Evolutionary conservation across 805 yeast species (phyloP).

Genomic region (Kazachstania kunashirensis): DNA sequence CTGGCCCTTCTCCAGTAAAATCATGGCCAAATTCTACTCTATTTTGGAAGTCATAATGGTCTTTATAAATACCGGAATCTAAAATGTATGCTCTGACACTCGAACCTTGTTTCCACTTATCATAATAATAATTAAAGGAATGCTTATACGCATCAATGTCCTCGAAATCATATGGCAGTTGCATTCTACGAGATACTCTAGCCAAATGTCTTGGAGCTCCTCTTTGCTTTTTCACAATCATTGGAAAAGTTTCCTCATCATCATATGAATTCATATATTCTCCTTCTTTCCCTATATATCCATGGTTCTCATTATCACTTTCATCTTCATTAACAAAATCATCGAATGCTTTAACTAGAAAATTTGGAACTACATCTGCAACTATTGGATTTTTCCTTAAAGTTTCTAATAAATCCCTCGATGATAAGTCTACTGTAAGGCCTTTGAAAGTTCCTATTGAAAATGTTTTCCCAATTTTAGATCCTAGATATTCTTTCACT

Average conservation of each 20-base stretch:
- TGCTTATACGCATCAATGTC: conserved; percentile 15
- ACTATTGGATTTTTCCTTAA: conserved; percentile 53
- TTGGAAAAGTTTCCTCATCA: neutral
- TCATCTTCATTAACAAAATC: conserved; percentile 2
- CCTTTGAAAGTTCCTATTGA: conserved; percentile 67
- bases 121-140: conserved; percentile 39
- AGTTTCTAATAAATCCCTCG: conserved; percentile 36
- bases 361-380: conserved; percentile 60
- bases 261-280: too few relatives aligned
- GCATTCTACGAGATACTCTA: conserved; percentile 44
- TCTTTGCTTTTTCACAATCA: conserved; percentile 23
- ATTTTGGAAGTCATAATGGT: conserved; percentile 55
- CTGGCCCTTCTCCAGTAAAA: conserved; percentile 49
- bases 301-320: conserved; percentile 7
- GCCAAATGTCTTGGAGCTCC: conserved; percentile 62
- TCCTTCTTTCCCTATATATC: too few relatives aligned
- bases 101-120: conserved; percentile 39
- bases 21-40: conserved; percentile 53
- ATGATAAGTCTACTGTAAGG: conserved; percentile 52
- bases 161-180: conserved; percentile 24
- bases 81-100: conserved; percentile 66
- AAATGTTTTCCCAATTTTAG: conserved; percentile 40
- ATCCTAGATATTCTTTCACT: conserved; percentile 37
- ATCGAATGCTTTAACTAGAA: conserved; percentile 47
- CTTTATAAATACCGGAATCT: conserved; percentile 70